phyloP scores from a whole-genome alignment of 2,329 filamentous ascomycete species.

The Thyridium curvatum region DNA sequence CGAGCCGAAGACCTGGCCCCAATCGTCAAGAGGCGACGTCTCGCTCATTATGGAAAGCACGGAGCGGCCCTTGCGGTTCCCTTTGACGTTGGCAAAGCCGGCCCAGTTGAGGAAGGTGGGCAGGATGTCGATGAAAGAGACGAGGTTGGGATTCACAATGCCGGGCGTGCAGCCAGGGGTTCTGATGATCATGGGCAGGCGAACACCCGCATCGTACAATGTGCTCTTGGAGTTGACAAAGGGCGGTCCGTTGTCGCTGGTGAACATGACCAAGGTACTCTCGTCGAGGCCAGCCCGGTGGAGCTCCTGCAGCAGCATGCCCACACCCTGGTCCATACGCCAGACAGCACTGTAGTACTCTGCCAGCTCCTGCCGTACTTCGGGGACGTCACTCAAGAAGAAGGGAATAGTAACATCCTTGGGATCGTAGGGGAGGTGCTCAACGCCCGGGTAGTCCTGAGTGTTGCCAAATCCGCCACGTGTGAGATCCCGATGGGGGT shows the following conservation, averaged over 20 bases:
- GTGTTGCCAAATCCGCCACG: constrained; percentile 33
- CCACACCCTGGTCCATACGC: no score
- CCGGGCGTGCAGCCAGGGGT: constrained; percentile 17
- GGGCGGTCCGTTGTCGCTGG: constrained; percentile 36
- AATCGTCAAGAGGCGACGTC: constrained; percentile 5
- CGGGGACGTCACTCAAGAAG: constrained; percentile 28
- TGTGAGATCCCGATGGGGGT: constrained; percentile 33
- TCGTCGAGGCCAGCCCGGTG: no score
- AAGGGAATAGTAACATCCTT: constrained; percentile 27
- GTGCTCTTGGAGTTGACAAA: constrained; percentile 43
- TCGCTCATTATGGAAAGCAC: constrained; percentile 24
- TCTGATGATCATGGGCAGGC: constrained; percentile 30
- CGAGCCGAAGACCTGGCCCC: constrained; percentile 33
- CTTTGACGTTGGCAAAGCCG: constrained; percentile 8
- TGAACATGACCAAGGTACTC: no score
- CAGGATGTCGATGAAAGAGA: constrained; percentile 35
- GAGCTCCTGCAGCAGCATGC: no score
- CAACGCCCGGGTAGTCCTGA: constrained; percentile 16
- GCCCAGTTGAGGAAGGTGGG: constrained; percentile 34
- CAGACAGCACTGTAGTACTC: constrained; percentile 26
- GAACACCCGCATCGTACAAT: constrained; percentile 35
- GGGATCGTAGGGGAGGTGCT: constrained; percentile 6
- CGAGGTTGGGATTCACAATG: constrained; percentile 28
- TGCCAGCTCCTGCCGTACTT: constrained; percentile 28
- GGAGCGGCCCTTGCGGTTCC: constrained; percentile 21